These are phyloP conservation scores for Botrytis byssoidea DNA, from an alignment of 2,329 filamentous ascomycete genomes.

Conservation along the genomic window DNA sequence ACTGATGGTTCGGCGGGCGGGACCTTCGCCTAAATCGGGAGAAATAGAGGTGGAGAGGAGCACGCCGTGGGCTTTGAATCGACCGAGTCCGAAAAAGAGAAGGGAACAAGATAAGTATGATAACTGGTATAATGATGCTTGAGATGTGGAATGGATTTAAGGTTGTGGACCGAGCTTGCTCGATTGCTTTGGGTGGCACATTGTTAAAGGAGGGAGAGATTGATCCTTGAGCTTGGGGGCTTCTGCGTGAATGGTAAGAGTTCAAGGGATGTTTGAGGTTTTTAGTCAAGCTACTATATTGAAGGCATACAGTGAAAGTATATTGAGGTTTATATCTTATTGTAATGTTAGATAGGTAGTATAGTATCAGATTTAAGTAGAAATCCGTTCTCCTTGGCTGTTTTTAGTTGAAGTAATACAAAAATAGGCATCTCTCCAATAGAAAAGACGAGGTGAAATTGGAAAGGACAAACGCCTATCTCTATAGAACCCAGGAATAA, in stretches of 20 bases:
- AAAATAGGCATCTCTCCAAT: background rate
- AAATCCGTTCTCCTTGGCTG: background rate
- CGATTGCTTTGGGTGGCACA: background rate
- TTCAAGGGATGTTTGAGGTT: background rate
- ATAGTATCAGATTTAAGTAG: background rate
- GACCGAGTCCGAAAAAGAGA: no score
- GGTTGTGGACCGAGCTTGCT: background rate
- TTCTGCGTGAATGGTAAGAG: background rate
- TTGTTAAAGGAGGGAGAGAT: background rate
- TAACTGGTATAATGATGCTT: background rate
- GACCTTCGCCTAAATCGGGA: background rate
- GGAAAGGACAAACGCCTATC: background rate
- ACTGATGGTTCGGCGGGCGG: background rate
- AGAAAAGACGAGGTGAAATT: background rate
- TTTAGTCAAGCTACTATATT: background rate
- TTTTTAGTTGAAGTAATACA: background rate
- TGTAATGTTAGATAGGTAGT: background rate
- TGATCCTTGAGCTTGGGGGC: background rate
- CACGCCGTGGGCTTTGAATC: background rate
- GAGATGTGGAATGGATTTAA: background rate
- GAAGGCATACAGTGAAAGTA: background rate
- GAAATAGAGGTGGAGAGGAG: background rate
- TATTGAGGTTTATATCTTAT: background rate
- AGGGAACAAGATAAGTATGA: background rate
- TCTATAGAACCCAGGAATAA: background rate